Conservation (phyloP, 176 grass and related monocot genomes). For the Calamus simplicifolius region DNA sequence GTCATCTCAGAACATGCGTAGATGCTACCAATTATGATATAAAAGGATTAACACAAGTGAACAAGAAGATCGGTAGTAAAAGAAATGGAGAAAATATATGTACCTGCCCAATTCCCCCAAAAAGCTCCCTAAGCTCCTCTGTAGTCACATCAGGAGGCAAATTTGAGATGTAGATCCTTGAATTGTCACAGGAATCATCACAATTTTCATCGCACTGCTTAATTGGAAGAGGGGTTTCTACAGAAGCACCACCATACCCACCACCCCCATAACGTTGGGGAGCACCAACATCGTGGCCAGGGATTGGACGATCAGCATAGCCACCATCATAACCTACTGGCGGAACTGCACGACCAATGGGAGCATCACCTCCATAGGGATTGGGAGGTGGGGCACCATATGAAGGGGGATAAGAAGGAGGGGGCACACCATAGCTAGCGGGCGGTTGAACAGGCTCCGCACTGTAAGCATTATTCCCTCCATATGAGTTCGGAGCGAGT, state of each 20-base stretch:
- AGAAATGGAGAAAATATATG: no score
- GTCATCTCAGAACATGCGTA: no score
- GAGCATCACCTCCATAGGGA: constrained; percentile 39
- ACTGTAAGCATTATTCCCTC: constrained; percentile 52
- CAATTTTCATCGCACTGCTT: constrained; percentile 96
- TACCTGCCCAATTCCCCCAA: constrained; percentile 97
- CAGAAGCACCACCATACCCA: constrained; percentile 33
- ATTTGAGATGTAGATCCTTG: constrained; percentile 99
- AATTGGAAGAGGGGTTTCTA: constrained; percentile 35
- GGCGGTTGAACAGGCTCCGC: constrained; percentile 63
- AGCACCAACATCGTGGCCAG: constrained; percentile 39
- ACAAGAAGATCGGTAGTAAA: no score
- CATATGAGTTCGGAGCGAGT: constrained; percentile 48
- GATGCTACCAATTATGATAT: no score
- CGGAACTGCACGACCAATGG: constrained; percentile 34
- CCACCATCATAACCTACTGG: constrained; percentile 63
- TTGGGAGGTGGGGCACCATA: constrained; percentile 70
- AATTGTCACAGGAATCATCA: constrained; percentile 78
- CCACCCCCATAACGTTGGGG: constrained; percentile 22
- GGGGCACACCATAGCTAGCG: constrained; percentile 51
- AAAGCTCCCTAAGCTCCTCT: constrained; percentile 89
- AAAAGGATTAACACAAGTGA: no score
- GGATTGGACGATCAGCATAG: constrained; percentile 35
- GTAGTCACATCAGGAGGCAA: constrained; percentile 85
- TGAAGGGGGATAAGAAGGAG: constrained; percentile 58